phyloP scores from a whole-genome alignment of 805 yeast species.

The Candida xyloterini region DNA sequence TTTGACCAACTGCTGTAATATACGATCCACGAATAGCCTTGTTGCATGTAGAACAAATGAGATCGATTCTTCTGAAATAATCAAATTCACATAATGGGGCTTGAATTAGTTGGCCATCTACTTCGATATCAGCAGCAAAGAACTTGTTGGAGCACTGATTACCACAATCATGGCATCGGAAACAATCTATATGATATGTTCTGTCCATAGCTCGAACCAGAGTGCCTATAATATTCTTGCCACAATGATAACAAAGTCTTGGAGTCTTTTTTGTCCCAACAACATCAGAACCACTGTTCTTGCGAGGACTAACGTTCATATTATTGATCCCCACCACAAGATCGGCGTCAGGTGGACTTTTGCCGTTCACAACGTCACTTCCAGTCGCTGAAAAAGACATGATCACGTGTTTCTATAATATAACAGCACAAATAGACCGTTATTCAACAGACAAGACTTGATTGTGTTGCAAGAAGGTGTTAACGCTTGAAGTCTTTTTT shows the following conservation, averaged over 20 bases:
- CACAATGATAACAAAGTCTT: conserved; percentile 52
- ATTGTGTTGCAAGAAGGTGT: neutral
- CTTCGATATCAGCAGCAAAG: conserved; percentile 65
- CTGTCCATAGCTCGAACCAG: conserved; percentile 80
- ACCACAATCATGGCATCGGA: conserved; percentile 82
- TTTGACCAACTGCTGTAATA: conserved; percentile 87
- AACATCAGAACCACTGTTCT: conserved; percentile 16
- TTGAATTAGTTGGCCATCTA: conserved; percentile 35
- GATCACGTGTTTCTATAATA: neutral
- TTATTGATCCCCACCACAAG: conserved; percentile 2
- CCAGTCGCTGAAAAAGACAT: conserved; percentile 5
- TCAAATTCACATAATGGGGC: conserved; percentile 86
- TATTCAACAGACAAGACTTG: neutral
- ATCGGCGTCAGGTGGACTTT: conserved; percentile 1
- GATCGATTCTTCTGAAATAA: conserved; percentile 78
- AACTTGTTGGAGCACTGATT: conserved; percentile 79
- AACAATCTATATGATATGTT: conserved; percentile 84
- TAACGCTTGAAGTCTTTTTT: conserved; percentile 7
- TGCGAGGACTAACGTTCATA: conserved; percentile 7
- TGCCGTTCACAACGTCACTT: conserved; percentile 1
- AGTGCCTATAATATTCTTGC: conserved; percentile 58
- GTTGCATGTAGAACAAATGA: conserved; percentile 85
- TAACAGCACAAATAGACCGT: neutral
- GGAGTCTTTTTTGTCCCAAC: conserved; percentile 22
- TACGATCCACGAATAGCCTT: conserved; percentile 87